phyloP scores from a whole-genome alignment of 805 yeast species.

The Torulaspora gathmanii region DNA sequence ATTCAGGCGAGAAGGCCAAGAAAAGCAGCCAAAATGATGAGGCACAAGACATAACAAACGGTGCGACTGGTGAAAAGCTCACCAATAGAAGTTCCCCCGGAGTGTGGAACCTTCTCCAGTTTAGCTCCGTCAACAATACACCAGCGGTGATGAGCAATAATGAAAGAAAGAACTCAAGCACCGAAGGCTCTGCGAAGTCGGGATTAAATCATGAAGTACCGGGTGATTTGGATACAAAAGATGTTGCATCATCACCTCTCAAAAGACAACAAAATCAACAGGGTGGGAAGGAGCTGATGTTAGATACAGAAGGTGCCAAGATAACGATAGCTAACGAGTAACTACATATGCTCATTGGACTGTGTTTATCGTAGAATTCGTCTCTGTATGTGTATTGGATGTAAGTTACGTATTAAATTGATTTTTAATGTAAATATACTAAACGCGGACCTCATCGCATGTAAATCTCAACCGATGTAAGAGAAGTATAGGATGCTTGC shows the following conservation, averaged over 20 bases:
- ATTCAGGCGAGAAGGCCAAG: constrained; percentile 7
- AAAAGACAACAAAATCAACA: constrained; percentile 19
- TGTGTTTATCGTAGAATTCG: neutral
- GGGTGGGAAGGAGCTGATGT: constrained; percentile 23
- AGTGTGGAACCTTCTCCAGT: constrained; percentile 87
- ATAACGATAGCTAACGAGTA: constrained; percentile 28
- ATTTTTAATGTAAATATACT: neutral
- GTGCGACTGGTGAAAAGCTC: constrained; percentile 17
- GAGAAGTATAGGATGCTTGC: neutral
- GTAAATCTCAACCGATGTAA: neutral
- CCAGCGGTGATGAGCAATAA: constrained; percentile 28
- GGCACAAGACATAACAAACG: constrained; percentile 2
- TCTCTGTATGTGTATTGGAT: neutral
- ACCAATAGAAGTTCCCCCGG: constrained; percentile 64
- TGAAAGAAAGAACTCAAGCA: constrained; percentile 11
- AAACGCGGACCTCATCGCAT: constrained; percentile 3
- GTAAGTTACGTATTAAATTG: neutral
- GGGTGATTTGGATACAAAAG: constrained; percentile 12
- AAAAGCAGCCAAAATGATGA: constrained; percentile 2
- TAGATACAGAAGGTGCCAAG: constrained; percentile 34
- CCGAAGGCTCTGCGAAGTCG: constrained; percentile 3
- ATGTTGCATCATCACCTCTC: constrained; percentile 29
- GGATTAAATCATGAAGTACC: constrained; percentile 1
- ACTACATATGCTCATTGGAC: neutral
- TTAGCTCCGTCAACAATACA: constrained; percentile 44